A percentile compares a stretch with the other conserved stretches of the same genome.
phyloP scores from a whole-genome alignment of 1,284 basidiomycete species.

The Clitocybe nebularis region DNA sequence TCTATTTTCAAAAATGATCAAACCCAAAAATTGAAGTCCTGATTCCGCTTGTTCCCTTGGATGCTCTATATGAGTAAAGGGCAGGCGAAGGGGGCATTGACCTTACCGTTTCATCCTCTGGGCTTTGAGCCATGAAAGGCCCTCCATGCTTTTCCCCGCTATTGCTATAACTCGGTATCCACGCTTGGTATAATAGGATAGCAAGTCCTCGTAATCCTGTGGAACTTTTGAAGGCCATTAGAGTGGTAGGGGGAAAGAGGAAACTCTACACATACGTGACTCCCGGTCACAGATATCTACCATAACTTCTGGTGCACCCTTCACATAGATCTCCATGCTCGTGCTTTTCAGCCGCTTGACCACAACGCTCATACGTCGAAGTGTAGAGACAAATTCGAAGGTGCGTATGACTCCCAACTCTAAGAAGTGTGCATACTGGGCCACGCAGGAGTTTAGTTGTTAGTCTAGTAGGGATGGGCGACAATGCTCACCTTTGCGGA shows the following conservation, averaged over 20 bases:
- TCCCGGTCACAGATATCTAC: conserved; percentile 87
- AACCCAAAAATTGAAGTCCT: conserved; percentile 86
- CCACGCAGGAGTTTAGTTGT: not conserved
- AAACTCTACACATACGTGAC: conserved; percentile 62
- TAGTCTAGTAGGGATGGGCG: not conserved
- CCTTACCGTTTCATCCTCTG: conserved; percentile 88
- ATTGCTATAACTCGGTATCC: conserved; percentile 99
- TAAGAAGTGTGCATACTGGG: conserved; percentile 88
- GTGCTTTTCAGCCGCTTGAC: conserved; percentile 92
- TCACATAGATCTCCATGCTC: conserved; percentile 98
- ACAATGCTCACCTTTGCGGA: conserved; percentile 57
- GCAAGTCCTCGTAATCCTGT: conserved; percentile 92
- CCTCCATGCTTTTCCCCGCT: conserved; percentile 93
- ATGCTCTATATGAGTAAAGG: conserved; percentile 13
- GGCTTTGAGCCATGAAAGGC: conserved; percentile 95
- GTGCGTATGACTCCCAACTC: conserved; percentile 95
- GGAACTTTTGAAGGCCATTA: conserved; percentile 60
- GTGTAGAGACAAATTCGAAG: conserved; percentile 93
- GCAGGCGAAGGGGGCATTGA: conserved; percentile 2
- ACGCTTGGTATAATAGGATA: conserved; percentile 96
- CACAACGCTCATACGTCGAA: conserved; percentile 96
- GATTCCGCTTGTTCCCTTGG: conserved; percentile 97
- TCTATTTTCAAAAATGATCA: conserved; percentile 99
- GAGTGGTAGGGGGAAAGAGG: not conserved
- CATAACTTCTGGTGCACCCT: conserved; percentile 99